Conservation (phyloP, 2,329 filamentous ascomycete species). For the Paecilomyces niveus region DNA sequence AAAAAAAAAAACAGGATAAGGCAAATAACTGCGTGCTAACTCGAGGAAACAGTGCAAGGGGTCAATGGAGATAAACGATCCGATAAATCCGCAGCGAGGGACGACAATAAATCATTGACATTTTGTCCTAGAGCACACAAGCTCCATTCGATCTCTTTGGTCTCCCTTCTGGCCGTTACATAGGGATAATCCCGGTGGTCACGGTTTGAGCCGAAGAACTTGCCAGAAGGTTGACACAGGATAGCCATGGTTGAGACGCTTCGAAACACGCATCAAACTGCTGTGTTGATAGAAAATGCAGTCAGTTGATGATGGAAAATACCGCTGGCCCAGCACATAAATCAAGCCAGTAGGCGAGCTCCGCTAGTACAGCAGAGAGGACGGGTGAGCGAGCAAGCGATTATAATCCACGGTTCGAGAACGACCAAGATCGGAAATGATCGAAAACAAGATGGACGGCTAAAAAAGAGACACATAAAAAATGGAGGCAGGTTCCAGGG, state of each 20-base stretch:
- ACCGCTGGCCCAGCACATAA: conserved; percentile 7
- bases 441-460: conserved; percentile 28
- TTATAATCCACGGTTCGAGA: conserved; percentile 21
- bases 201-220: conserved; percentile 8
- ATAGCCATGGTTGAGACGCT: conserved; percentile 6
- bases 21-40: conserved; percentile 1
- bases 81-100: not conserved
- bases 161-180: conserved; percentile 6
- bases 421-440: conserved; percentile 25
- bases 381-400: conserved; percentile 12
- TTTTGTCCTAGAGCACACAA: conserved; percentile 2
- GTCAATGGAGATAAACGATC: not conserved
- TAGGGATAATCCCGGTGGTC: conserved; percentile 3
- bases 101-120: not conserved
- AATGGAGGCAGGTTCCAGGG: conserved; percentile 25
- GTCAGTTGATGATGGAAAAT: conserved; percentile 6
- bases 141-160: conserved; percentile 4
- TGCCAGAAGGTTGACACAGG: conserved; percentile 3
- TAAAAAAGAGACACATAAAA: conserved; percentile 28
- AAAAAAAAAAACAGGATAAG: not conserved
- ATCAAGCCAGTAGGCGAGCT: conserved; percentile 4
- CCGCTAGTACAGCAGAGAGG: conserved; percentile 5
- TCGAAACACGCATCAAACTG: conserved; percentile 1
- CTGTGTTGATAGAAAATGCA: not conserved
- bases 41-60: not conserved